These are phyloP conservation scores for Crithidia expoeki DNA, from an alignment of 208 protist species.

Conservation along the genomic window DNA sequence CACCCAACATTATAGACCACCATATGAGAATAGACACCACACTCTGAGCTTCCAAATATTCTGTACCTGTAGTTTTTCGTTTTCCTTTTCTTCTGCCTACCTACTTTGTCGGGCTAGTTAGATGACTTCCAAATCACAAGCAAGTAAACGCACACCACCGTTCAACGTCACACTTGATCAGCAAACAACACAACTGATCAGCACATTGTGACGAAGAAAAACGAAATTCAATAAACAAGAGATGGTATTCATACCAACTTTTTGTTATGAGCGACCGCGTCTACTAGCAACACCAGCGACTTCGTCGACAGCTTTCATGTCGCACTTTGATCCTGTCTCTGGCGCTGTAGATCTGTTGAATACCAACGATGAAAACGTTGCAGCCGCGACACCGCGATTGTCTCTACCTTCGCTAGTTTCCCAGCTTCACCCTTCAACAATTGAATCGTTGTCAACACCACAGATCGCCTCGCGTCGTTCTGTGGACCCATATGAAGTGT, in stretches of 20 bases:
- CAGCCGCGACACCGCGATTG: not conserved
- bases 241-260: not conserved
- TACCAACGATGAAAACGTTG: not conserved
- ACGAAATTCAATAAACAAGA: too few species aligned
- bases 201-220: too few species aligned
- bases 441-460: not conserved
- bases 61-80: too few species aligned
- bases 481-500: constrained; percentile 24
- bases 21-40: too few species aligned
- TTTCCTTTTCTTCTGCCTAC: too few species aligned
- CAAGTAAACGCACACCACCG: too few species aligned
- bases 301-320: not conserved
- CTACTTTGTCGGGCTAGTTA: too few species aligned
- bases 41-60: too few species aligned
- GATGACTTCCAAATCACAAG: too few species aligned
- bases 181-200: too few species aligned
- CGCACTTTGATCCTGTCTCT: not conserved
- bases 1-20: too few species aligned
- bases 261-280: not conserved
- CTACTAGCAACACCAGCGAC: not conserved
- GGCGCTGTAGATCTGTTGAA: not conserved
- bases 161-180: too few species aligned
- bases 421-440: not conserved
- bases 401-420: not conserved
- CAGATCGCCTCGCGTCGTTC: not conserved